Conservation (phyloP, 768 basidiomycete species). For the Tephrocybe sp. region DNA sequence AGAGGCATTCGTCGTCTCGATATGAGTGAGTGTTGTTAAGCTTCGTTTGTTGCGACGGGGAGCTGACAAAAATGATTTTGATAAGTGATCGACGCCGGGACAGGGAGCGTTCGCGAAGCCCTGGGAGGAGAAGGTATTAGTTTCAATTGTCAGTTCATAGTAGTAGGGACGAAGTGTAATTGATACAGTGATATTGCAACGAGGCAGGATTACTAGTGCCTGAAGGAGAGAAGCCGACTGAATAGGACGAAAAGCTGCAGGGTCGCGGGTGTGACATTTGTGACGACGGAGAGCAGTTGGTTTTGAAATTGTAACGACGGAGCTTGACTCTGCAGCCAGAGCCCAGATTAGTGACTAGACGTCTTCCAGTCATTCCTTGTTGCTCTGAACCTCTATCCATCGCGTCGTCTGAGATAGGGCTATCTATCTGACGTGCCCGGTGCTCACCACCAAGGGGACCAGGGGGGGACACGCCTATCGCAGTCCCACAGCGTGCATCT, state of each 20-base stretch:
- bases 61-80: conserved; percentile 26
- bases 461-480: conserved; percentile 4
- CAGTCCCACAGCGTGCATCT: conserved; percentile 12
- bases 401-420: too few relatives aligned
- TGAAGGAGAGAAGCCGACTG: conserved; percentile 9
- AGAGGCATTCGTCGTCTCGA: conserved; percentile 65
- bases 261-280: conserved; percentile 20
- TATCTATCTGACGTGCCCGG: conserved; percentile 3
- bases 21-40: conserved; percentile 59
- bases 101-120: conserved; percentile 72
- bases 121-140: conserved; percentile 61
- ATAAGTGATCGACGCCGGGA: conserved; percentile 69
- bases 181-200: conserved; percentile 10
- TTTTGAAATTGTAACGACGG: conserved; percentile 15
- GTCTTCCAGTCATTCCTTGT: conserved; percentile 5
- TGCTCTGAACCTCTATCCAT: neutral
- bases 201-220: conserved; percentile 14
- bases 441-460: too few relatives aligned
- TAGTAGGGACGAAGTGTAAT: conserved; percentile 11
- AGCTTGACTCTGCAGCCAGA: conserved; percentile 12
- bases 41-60: conserved; percentile 18
- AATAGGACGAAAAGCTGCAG: conserved; percentile 7
- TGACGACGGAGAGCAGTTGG: conserved; percentile 15
- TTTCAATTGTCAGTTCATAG: conserved; percentile 8
- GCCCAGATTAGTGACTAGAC: conserved; percentile 3